Evolutionary conservation across 129 eudicot genomes (phyloP).

Genomic region (Pittosporum tobira): DNA sequence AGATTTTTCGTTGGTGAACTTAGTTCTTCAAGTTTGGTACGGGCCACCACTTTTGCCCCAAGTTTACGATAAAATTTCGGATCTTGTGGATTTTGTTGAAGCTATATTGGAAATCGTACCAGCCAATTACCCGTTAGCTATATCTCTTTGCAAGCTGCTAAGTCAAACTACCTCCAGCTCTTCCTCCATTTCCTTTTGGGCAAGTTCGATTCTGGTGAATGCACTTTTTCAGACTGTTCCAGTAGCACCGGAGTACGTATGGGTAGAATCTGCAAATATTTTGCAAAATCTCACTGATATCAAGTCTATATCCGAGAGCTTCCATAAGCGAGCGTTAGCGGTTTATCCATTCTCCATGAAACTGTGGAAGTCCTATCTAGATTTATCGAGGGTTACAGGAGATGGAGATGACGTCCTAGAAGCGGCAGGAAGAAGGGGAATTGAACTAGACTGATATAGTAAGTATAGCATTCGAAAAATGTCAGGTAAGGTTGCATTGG

Average conservation of each 20-base stretch:
- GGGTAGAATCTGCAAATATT: slow-evolving; percentile 54
- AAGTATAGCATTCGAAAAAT: background rate
- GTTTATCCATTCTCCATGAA: slow-evolving; percentile 52
- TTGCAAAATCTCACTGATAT: slow-evolving; percentile 28
- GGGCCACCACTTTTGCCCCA: slow-evolving; percentile 42
- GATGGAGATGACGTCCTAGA: slow-evolving; percentile 22
- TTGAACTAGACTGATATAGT: slow-evolving; percentile 25
- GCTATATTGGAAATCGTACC: slow-evolving; percentile 47
- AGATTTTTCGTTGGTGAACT: slow-evolving; percentile 36
- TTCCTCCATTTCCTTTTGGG: slow-evolving; percentile 47
- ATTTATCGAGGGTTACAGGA: slow-evolving; percentile 13
- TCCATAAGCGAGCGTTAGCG: slow-evolving; percentile 47
- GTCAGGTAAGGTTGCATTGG: slow-evolving; percentile 4
- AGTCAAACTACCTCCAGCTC: background rate
- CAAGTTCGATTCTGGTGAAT: slow-evolving; percentile 40
- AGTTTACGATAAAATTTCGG: slow-evolving; percentile 23
- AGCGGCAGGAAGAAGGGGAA: slow-evolving; percentile 51
- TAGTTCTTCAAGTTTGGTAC: slow-evolving; percentile 45
- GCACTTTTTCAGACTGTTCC: slow-evolving; percentile 64
- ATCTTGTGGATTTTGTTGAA: slow-evolving; percentile 50
- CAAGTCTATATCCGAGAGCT: slow-evolving; percentile 29
- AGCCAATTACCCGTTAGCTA: slow-evolving; percentile 47
- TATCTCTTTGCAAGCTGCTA: slow-evolving; percentile 38
- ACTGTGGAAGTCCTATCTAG: slow-evolving; percentile 52
- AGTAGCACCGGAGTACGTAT: slow-evolving; percentile 54